Evolutionary conservation across 2,329 filamentous ascomycete genomes (phyloP), one percentile per base, ranked within the genome.

Genomic region (Aureobasidium sp.): DNA sequence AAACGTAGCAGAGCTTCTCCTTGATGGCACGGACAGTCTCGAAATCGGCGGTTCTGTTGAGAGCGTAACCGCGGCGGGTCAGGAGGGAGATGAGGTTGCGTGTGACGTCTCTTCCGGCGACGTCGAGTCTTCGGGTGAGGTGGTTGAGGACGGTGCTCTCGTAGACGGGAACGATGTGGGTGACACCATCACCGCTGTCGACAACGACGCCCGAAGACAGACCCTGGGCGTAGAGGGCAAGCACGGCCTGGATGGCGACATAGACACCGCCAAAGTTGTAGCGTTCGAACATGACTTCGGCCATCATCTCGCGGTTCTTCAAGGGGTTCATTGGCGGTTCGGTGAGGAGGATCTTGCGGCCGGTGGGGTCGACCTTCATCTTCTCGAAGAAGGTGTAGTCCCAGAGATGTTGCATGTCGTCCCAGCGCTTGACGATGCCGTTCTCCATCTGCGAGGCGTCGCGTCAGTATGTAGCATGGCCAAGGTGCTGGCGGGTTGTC

Each of bases 361-460:
- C 93, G 23, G 84, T 84, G 2, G 94, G 85, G 74, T 97, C 89
- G 67, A 99, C 81, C 75, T 91, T 85, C 84, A 99, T 89, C 84
- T 97, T 97, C 75, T 99, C 93, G 76, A 84, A 87, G 75, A 99
- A 99, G 25, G 94, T 99, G 75, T 95, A 97, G 78, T 99, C 93
- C 94, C 94, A 99, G 60, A 99, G 86, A 73, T 97, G 93, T 79
- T 96, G 90, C 94, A 99, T 99, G 75, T 99, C 94, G 69, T 99
- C 94, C 94, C 94, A 99, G 73, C 91, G 92, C 84, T 96, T 97
- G 67, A 99, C 91, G 70, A 99, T 97, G 70, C 94, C 94, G 74
- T 99, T 99, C 77, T 99, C 94, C 94, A 99, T 99, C 84, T 87
- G 74, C 62, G 54, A 45, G 38, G 49, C 60, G 65, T 62, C 63